Base-by-base conservation (phyloP, 2,329 filamentous ascomycete species). In the Teratosphaeria viscida region DNA sequence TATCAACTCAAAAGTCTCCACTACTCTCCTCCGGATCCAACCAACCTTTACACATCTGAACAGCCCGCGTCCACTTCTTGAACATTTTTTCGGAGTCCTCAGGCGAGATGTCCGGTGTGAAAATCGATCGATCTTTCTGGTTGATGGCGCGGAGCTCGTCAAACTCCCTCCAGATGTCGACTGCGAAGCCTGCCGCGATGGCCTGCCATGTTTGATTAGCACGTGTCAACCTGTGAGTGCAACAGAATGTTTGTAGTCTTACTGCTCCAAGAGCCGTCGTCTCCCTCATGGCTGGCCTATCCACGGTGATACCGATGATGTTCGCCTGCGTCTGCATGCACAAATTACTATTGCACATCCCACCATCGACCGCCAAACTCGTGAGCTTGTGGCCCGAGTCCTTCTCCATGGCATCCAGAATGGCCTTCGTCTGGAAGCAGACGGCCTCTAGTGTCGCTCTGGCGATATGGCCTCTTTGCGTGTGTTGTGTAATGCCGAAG, bases 291-390 rank as follows among this genome's bases (percentile, higher is more conserved):
- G 84, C 82, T 0, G 91, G 91, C 26, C 91, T 85, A 72, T 92
- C 85, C 61, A 96, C 88, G 27, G 86, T 87, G 66, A 95, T 94
- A 59, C 86, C 85, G 67, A 88, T 90, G 58, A 95, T 82, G 75
- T 95, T 88, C 63, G 91, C 88, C 80, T 96, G 91, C 8, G 88
- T 90, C 75, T 88, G 90, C 91, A 96, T 96, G 76, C 87, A 90
- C 60, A 95, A 80, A 71, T 92, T 87, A 11, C 88, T 92, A 75
- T 90, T 92, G 68, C 87, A 90, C 81, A 96, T 89, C 60, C 91
- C 91, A 60, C 91, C 91, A 70, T 96, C 91, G 49, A 95, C 91
- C 35, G 89, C 87, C 52, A 96, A 80, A 64, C 86, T 83, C 60
- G 83, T 81, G 32, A 96, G 81, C 63, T 84, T 83, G 71, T 92